phyloP scores from a whole-genome alignment of 768 basidiomycete genomes.

The Glaciozyma antarctica region DNA sequence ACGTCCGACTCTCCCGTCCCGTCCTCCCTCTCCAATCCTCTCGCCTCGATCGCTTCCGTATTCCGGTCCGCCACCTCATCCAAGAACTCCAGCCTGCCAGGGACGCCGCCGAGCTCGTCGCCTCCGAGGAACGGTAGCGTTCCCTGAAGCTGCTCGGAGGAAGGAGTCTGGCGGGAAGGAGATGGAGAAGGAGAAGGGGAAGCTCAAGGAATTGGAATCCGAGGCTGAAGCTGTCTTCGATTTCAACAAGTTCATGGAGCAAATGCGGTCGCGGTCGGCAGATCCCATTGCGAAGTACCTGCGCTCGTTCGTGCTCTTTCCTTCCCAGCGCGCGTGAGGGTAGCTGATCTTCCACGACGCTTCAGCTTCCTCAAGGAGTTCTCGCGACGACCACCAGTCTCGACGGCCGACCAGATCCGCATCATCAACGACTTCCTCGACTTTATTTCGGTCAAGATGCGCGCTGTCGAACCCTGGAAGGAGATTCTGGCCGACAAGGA shows the following conservation, averaged over 20 bases:
- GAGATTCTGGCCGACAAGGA: slow-evolving; percentile 7
- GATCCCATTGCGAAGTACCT: slow-evolving; percentile 93
- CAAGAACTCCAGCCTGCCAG: background rate
- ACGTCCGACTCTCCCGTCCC: background rate
- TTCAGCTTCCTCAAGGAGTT: slow-evolving; percentile 85
- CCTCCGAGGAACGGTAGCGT: background rate
- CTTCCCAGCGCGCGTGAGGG: background rate
- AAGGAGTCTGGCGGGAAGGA: background rate
- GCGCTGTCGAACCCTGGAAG: slow-evolving; percentile 55
- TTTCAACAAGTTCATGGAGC: slow-evolving; percentile 88
- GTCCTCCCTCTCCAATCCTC: background rate
- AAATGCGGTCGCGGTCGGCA: slow-evolving; percentile 77
- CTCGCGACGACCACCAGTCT: slow-evolving; percentile 29
- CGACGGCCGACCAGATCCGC: slow-evolving; percentile 82
- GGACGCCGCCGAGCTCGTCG: background rate
- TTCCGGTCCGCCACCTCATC: background rate
- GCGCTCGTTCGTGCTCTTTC: slow-evolving; percentile 62
- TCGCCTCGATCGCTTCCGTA: background rate
- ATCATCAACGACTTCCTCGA: slow-evolving; percentile 87
- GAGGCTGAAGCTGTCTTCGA: slow-evolving; percentile 51
- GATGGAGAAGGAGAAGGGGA: background rate
- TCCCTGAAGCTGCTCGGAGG: too few species aligned
- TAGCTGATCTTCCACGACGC: background rate
- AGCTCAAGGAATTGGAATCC: background rate
- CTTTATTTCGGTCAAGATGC: slow-evolving; percentile 88